phyloP scores from a whole-genome alignment of 352 stramenopile species.

The Globisporangium lucens region DNA sequence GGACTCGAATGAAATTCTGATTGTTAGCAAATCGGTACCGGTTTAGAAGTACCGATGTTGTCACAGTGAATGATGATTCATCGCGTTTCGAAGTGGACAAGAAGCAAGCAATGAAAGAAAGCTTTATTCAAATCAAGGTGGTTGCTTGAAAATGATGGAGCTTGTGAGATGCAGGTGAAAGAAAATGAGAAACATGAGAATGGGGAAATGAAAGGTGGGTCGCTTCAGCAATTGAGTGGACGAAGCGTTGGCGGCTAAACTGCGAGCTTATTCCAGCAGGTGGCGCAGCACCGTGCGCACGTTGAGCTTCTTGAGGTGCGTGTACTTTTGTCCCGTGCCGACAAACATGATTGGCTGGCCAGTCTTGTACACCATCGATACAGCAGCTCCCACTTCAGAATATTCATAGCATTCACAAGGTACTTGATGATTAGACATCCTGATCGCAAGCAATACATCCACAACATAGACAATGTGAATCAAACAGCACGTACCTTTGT shows the following conservation, averaged over 20 bases:
- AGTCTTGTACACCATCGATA: constrained; percentile 99
- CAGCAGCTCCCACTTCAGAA: constrained; percentile 93
- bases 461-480: not conserved
- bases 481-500: constrained; percentile 85
- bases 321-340: constrained; percentile 99
- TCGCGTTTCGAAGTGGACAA: too few species aligned
- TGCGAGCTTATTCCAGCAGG: constrained; percentile 81
- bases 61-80: too few species aligned
- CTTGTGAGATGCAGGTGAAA: not conserved
- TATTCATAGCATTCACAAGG: not conserved
- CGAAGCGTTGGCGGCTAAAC: not conserved
- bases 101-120: too few species aligned
- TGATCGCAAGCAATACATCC: not conserved
- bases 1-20: not conserved
- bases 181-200: too few species aligned
- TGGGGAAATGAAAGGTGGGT: not conserved
- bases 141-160: too few species aligned
- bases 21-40: not conserved
- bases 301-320: constrained; percentile 98
- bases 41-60: not conserved
- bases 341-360: constrained; percentile 99
- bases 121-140: too few species aligned
- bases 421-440: not conserved
- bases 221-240: not conserved
- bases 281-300: constrained; percentile 94